Evolutionary conservation across 192 early-diverging fungal species (phyloP).

Genomic region (Oehlia diaphana): DNA sequence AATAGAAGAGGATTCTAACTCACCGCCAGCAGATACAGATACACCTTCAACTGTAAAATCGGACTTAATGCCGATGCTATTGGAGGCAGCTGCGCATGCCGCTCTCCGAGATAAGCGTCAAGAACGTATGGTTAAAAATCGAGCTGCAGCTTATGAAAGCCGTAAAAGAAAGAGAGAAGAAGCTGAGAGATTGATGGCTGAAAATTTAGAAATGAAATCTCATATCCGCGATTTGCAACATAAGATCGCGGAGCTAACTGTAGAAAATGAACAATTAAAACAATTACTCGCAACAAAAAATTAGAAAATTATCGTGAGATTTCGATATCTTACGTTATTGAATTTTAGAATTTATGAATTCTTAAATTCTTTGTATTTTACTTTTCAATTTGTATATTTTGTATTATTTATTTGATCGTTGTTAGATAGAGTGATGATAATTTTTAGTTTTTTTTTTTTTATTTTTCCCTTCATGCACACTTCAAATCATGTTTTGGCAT

Average conservation of each 20-base stretch:
- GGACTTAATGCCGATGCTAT: conserved; percentile 24
- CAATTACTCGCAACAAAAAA: conserved; percentile 32
- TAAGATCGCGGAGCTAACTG: conserved; percentile 9
- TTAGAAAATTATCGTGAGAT: conserved; percentile 38
- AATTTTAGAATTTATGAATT: too few relatives aligned
- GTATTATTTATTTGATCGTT: too few relatives aligned
- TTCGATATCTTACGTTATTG: too few relatives aligned
- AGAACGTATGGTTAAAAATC: conserved; percentile 30
- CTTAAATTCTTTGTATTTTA: too few relatives aligned
- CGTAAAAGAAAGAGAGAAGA: conserved; percentile 30
- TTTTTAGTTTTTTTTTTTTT: too few relatives aligned
- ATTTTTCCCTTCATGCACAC: too few relatives aligned
- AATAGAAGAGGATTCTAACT: not conserved
- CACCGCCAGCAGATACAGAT: not conserved
- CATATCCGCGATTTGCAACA: conserved; percentile 7
- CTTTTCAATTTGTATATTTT: too few relatives aligned
- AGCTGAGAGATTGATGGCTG: conserved; percentile 20
- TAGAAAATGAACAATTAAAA: conserved; percentile 4
- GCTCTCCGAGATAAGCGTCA: conserved; percentile 26
- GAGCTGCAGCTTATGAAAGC: conserved; percentile 27
- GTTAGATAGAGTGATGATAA: too few relatives aligned
- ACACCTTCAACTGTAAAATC: conserved; percentile 9
- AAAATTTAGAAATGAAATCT: conserved; percentile 16
- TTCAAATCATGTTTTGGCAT: too few relatives aligned
- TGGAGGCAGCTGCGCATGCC: conserved; percentile 22